These are phyloP conservation scores for Penicillium diatomitis DNA, from an alignment of 495 filamentous ascomycete genomes.

Conservation along the genomic window DNA sequence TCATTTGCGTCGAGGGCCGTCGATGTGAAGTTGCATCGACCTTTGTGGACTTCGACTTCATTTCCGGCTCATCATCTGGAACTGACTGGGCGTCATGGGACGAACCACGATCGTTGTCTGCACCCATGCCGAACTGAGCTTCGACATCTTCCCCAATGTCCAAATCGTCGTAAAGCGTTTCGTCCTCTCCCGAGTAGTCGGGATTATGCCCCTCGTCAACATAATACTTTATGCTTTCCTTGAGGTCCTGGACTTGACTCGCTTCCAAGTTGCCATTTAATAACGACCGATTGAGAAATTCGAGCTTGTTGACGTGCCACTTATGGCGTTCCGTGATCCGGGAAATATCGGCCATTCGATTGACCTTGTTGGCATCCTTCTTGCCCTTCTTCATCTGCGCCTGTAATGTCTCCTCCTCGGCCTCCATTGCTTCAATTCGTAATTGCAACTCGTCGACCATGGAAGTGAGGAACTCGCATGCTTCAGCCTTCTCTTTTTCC, in stretches of 20 bases:
- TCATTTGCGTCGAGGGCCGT: constrained; percentile 83
- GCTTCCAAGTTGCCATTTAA: constrained; percentile 87
- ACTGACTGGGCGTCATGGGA: constrained; percentile 93
- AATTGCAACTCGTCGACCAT: constrained; percentile 92
- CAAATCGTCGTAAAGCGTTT: constrained; percentile 90
- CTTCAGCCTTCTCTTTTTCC: constrained; percentile 84
- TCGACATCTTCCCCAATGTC: constrained; percentile 84
- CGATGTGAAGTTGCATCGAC: constrained; percentile 42
- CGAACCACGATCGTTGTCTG: constrained; percentile 77
- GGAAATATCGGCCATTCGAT: constrained; percentile 79
- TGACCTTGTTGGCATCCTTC: constrained; percentile 69
- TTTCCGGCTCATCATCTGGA: constrained; percentile 69
- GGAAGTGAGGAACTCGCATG: constrained; percentile 69
- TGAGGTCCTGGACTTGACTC: constrained; percentile 72
- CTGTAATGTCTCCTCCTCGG: constrained; percentile 78
- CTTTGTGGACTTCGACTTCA: constrained; percentile 46
- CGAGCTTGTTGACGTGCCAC: constrained; percentile 89
- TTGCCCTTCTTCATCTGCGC: constrained; percentile 91
- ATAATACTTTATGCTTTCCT: constrained; percentile 91
- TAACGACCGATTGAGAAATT: constrained; percentile 78
- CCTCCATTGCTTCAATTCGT: constrained; percentile 87
- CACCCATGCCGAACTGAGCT: constrained; percentile 67
- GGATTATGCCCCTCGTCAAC: constrained; percentile 80
- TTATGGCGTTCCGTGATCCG: constrained; percentile 84
- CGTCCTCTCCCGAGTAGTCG: constrained; percentile 80